Base-by-base conservation (phyloP, 78 protist species). In the Dictyostelium citrinum region DNA sequence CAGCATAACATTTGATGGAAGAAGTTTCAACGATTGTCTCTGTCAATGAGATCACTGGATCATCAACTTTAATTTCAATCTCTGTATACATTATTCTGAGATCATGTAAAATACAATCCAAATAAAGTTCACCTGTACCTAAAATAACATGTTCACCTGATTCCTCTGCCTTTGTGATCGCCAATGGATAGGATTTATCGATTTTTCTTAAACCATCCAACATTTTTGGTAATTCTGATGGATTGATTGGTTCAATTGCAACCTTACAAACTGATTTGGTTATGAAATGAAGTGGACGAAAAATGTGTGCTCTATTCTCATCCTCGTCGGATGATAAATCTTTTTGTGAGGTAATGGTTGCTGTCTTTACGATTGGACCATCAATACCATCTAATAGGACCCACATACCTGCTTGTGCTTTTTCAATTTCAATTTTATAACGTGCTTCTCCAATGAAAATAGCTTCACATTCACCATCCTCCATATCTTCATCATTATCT, bases 81-180 rank as follows among this genome's bases (percentile, higher is more conserved):
- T 90, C 97, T 4, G 97, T 41, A 27, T 90, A 98, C 95, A 96
- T 58, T 31, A 93, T 27, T 5, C 99, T 80, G 37, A 99, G 91
- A 77, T 99, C 99, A 88, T 98, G 99, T 95, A 99, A 58, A 43
- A 95, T 97, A 78, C 99, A 97, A 82, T 99, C 99, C 24, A 99
- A 46, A 96, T 97, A 97, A 33, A 99, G 90, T 95, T 99, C 99
- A 22, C 99, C 99, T 1, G 99, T 98, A 27, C 99, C 99, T 5
- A 97, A 4, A 35, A 99, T 60, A 10, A 97, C 75, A 82, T 98
- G 99, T 97, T 99, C 99, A 27, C 99, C 99, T 0, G 97, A 90
- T 91, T 99, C 99, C 58, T 99, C 99, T 17, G 97, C 99, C 72
- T 95, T 82, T 60, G 99, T 96, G 10, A 24, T 1, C 16, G 91